Evolutionary conservation across 352 stramenopile species (phyloP), one percentile per base, ranked within the genome.

Genomic region (Pythium insidiosum): DNA sequence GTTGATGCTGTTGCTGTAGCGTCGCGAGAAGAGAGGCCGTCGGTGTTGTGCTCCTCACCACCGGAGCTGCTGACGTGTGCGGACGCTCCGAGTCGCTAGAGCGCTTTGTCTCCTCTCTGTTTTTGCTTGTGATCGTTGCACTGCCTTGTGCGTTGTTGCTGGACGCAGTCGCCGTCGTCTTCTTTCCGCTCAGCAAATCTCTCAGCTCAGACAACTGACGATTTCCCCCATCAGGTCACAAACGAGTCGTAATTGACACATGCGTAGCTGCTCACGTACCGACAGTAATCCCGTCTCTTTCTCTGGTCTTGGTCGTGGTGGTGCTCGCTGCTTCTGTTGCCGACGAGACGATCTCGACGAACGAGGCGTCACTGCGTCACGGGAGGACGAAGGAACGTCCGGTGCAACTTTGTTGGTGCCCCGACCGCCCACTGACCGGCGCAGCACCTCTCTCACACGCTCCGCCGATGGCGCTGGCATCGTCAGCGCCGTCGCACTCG

Each of bases 151-250:
- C n/a, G n/a, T n/a, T n/a, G n/a, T n/a, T n/a, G n/a, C n/a, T n/a
- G n/a, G n/a, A n/a, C n/a, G n/a, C n/a, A n/a, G n/a, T n/a, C n/a
- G n/a, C 28, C 20, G 23, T 54, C 15, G 56, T 23, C 34, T 69
- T 70, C 30, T 62, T 60, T 0, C 65, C 58, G 1, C 58, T 36
- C 21, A 81, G 46, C 6, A 79, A 42, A 37, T 78, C 63, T 10
- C 66, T 66, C 6, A 81, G 43, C 44, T 81, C 69, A 18, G 50
- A 63, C 12, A 81, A 52, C 66, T 81, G 50, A 24, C 40, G n/a
- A 36, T 23, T 15, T 9, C 40, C 25, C 26, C 13, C 34, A 39
- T 13, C 34, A 39, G n/a, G n/a, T n/a, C n/a, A n/a, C n/a, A n/a
- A n/a, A 49, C 12, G 66, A 47, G 47, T 66, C 29, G 4, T 24